Conservation (phyloP, 495 filamentous ascomycete species). For the Penicillium waksmanii region DNA sequence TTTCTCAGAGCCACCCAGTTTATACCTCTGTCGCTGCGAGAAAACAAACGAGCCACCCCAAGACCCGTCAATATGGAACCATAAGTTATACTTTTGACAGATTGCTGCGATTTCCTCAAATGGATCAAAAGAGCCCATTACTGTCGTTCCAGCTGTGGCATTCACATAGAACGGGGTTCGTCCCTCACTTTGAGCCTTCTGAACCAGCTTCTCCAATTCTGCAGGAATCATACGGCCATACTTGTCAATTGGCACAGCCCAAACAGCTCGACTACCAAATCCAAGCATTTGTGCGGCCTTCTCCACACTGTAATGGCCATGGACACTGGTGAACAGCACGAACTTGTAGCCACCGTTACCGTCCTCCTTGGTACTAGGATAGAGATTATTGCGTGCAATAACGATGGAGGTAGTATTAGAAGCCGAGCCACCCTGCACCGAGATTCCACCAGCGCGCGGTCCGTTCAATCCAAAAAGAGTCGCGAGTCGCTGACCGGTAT, state of each 20-base stretch:
- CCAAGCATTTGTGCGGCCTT: constrained; percentile 89
- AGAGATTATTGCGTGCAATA: constrained; percentile 85
- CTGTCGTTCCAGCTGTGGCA: constrained; percentile 92
- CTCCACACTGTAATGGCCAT: constrained; percentile 94
- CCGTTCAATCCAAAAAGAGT: constrained; percentile 74
- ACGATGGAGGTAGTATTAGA: constrained; percentile 88
- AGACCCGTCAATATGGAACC: constrained; percentile 88
- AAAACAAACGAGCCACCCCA: constrained; percentile 91
- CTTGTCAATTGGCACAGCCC: constrained; percentile 73
- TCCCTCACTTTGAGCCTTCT: constrained; percentile 60
- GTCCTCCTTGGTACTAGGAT: constrained; percentile 69
- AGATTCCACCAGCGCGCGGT: constrained; percentile 78
- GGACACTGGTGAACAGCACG: constrained; percentile 83
- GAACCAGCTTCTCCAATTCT: constrained; percentile 64
- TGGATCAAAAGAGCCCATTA: constrained; percentile 87
- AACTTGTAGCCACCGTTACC: constrained; percentile 70
- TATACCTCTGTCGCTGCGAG: constrained; percentile 62
- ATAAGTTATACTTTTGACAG: constrained; percentile 72
- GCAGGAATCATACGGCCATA: constrained; percentile 70
- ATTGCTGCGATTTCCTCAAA: constrained; percentile 71
- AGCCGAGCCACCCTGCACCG: constrained; percentile 83
- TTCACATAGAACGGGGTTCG: constrained; percentile 93
- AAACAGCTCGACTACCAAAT: constrained; percentile 73
- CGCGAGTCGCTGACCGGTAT: constrained; percentile 69
- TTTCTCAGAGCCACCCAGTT: constrained; percentile 68